Base-by-base conservation (phyloP, 2,329 filamentous ascomycete species). In the Furcasterigmium furcatum region DNA sequence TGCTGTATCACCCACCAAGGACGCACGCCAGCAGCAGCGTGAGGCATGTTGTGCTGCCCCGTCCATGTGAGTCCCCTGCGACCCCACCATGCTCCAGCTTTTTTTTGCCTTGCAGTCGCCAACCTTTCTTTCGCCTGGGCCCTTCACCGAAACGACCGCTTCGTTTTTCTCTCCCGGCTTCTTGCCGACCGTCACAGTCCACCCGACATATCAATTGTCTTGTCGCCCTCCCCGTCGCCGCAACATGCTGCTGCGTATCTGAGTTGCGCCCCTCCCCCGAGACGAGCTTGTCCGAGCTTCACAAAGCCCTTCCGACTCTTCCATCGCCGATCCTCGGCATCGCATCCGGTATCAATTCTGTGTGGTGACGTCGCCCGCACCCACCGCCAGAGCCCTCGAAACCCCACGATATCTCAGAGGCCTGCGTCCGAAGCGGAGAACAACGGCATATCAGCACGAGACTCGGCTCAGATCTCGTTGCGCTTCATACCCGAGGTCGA, bases 271-370 rank as follows among this genome's bases (percentile, higher is more conserved):
- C 20, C 22, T 8, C 36, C 34, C 30, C 34, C 34, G 34, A 39
- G 22, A 39, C 36, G 24, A 39, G 36, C 36, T 39, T 39, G 38
- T 43, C 24, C 40, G 18, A 36, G n/a, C 34, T 36, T 39, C 43
- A 13, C 34, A 25, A 29, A 36, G 41, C 41, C 30, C 40, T 34
- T 46, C 42, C 41, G 35, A 36, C 34, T 18, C 34, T 36, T 29
- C 22, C 43, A 20, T 32, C 43, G 48, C 52, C 44, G 48, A 50
- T 46, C 42, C 46, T 54, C 52, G 51, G 54, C 49, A 44, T 51
- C 51, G 47, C 48, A 21, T 30, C 25, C 21, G 22, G 20, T 14
- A 19, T 10, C 36, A 22, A 36, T 18, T 12, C 34, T 39, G 5
- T n/a, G 9, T 20, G 20, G 36, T 39, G 36, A 39, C 36, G 36